Conservation (phyloP, 352 stramenopile species). For the Elongisporangium prolatum region DNA sequence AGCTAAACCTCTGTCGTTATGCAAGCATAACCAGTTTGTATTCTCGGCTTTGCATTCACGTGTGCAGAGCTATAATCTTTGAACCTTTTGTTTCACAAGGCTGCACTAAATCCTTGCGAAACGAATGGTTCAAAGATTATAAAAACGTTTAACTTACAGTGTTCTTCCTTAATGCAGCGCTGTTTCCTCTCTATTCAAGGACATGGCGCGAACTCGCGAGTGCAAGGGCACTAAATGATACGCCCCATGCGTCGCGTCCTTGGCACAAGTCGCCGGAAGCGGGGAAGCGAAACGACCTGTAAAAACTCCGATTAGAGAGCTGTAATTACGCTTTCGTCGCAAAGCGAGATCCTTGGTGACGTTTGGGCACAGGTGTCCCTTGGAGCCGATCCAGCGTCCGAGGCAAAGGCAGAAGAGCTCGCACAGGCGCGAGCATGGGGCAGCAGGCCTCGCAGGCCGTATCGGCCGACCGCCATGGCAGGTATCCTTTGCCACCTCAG, state of each 20-base stretch:
- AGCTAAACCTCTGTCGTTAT: too few relatives aligned
- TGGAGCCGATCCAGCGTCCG: neutral
- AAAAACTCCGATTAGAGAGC: neutral
- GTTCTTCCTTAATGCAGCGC: neutral
- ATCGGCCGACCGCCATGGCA: slow-evolving; percentile 9
- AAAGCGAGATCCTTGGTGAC: slow-evolving; percentile 1
- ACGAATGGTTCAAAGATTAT: too few relatives aligned
- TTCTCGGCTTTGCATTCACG: too few relatives aligned
- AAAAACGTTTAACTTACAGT: too few relatives aligned
- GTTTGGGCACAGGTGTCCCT: neutral
- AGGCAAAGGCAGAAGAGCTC: neutral
- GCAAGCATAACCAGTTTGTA: too few relatives aligned
- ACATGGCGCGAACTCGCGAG: neutral
- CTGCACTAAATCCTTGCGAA: neutral
- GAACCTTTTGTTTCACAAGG: neutral
- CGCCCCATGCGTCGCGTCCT: neutral
- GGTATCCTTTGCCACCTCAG: slow-evolving; percentile 26
- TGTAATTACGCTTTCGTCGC: neutral
- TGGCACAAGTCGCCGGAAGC: neutral
- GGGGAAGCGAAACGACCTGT: neutral
- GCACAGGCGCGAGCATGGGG: slow-evolving; percentile 29
- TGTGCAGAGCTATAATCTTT: neutral
- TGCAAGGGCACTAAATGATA: neutral
- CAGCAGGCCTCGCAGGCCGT: slow-evolving; percentile 41
- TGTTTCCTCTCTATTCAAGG: neutral